phyloP scores from a whole-genome alignment of 2,329 filamentous ascomycete species.

The Huntiella omanensis region DNA sequence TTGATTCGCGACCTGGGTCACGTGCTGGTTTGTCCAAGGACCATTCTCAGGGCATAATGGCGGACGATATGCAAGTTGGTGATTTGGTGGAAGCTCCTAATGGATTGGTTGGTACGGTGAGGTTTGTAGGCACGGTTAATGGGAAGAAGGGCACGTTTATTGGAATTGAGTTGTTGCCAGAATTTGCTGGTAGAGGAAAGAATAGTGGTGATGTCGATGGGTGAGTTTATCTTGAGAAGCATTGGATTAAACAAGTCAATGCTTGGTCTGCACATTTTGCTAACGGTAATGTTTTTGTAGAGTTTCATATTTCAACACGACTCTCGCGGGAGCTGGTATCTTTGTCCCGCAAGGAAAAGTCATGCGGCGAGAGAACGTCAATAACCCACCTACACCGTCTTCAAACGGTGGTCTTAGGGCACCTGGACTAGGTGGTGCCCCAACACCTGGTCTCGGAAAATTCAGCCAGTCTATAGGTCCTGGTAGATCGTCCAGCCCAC shows the following conservation, averaged over 20 bases:
- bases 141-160: constrained; percentile 86
- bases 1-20: neutral
- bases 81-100: constrained; percentile 84
- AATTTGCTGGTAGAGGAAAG: constrained; percentile 72
- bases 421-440: constrained; percentile 20
- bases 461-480: constrained; percentile 82
- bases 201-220: constrained; percentile 94
- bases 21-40: constrained; percentile 15
- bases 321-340: constrained; percentile 65
- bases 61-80: constrained; percentile 46
- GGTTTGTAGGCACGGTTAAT: constrained; percentile 69
- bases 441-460: constrained; percentile 48
- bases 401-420: constrained; percentile 22
- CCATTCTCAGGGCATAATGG: constrained; percentile 13
- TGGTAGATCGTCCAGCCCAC: constrained; percentile 50
- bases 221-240: constrained; percentile 27
- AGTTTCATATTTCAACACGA: constrained; percentile 64
- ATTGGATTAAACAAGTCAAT: too few species aligned
- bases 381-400: constrained; percentile 45
- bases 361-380: constrained; percentile 42
- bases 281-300: constrained; percentile 19
- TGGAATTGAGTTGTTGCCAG: constrained; percentile 69
- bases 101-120: constrained; percentile 76
- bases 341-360: constrained; percentile 80
- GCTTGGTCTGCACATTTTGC: too few species aligned